Evolutionary conservation across 345 rosid genomes (phyloP), one percentile per base, ranked within the genome.

Genomic region (Iberis pinnata): DNA sequence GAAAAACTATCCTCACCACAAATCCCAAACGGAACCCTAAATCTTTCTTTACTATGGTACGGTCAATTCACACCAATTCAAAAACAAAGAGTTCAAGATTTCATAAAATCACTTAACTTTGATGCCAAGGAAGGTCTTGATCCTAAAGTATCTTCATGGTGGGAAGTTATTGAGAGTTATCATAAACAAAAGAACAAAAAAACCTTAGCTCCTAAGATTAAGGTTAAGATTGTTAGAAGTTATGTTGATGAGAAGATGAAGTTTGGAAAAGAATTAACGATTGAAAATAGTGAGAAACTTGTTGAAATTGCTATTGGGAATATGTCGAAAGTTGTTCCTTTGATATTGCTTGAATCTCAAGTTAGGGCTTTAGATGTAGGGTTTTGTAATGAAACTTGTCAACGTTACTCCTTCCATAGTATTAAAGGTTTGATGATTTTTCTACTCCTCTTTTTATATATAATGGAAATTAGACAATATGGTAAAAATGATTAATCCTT

Each of bases 301-400:
- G 45, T 65, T 0, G 43, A 65, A 1, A 65, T 63, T 12, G 81
- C 73, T 0, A 35, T 27, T 0, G 64, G 47, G 0, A 83, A 74
- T 17, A 67, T 46, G 50, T 63, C 79, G 0, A 49, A 64, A 14
- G 16, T 72, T 8, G 1, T 80, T 0, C 74, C 80, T 0, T 68
- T 83, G 9, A 44, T 87, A n/a, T 71, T 87, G 3, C 63, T 80
- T 10, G 69, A 74, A 1, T 57, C 66, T 4, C 68, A 73, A 12
- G 87, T 81, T 41, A 49, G 53, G 11, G 67, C 78, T 8, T 70
- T 49, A 4, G 78, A 76, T 0, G 0, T 37, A 27, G 70, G 70
- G 47, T 55, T 83, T 18, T 87, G 93, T 77, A 40, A 22, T 33
- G 74, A 70, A 19, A 73, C 77, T 57, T 87, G 96, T 70, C 53